Evolutionary conservation across 1,284 basidiomycete species (phyloP).

Genomic region (Trametes versicolor): DNA sequence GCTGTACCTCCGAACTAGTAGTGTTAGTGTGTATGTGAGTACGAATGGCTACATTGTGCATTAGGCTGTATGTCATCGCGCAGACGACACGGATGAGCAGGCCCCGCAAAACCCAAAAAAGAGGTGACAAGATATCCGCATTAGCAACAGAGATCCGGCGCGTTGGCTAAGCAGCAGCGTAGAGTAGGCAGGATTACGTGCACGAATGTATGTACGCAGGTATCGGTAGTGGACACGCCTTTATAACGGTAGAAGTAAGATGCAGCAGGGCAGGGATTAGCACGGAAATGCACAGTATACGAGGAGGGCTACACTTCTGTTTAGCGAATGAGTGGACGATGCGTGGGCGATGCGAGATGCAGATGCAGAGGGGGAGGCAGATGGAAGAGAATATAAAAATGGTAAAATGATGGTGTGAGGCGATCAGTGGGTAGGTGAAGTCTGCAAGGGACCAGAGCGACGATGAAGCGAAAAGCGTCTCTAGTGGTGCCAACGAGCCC

Average conservation of each 20-base stretch:
- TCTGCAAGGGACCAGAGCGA: not conserved
- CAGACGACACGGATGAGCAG: not conserved
- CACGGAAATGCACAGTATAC: conserved; percentile 14
- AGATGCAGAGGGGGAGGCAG: not conserved
- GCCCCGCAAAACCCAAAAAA: not conserved
- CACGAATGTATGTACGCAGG: conserved; percentile 6
- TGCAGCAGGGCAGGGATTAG: conserved; percentile 3
- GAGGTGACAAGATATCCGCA: not conserved
- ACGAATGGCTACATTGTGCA: not conserved
- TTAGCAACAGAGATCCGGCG: not conserved
- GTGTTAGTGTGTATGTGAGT: not conserved
- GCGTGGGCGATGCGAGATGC: not conserved
- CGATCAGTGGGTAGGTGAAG: not conserved
- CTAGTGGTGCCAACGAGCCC: conserved; percentile 1
- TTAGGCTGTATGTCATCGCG: not conserved
- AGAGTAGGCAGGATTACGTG: conserved; percentile 7
- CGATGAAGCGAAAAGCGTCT: conserved; percentile 1
- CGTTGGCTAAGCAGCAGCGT: conserved; percentile 3
- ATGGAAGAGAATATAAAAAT: not conserved
- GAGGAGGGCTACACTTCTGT: conserved; percentile 11
- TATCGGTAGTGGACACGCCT: not conserved
- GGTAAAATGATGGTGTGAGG: not conserved
- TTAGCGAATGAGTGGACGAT: not conserved
- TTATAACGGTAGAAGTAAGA: not conserved
- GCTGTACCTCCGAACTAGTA: not conserved